Evolutionary conservation across 352 stramenopile genomes (phyloP).

Genomic region (Phytophthora citricola): DNA sequence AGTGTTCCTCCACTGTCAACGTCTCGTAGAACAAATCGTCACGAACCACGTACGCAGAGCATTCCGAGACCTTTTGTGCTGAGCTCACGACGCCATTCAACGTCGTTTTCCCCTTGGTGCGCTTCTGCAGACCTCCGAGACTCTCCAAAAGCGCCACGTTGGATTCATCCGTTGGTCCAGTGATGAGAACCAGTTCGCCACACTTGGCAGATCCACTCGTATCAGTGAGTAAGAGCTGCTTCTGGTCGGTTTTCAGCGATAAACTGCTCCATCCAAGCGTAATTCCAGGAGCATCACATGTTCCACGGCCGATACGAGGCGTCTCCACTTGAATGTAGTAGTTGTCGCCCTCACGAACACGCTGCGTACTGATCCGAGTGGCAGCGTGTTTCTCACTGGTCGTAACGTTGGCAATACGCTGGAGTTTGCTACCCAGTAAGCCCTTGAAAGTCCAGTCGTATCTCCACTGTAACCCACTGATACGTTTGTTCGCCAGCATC

Average conservation of each 20-base stretch:
- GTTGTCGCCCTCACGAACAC: slow-evolving; percentile 15
- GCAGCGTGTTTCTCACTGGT: slow-evolving; percentile 12
- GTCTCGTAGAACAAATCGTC: slow-evolving; percentile 44
- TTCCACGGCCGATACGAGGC: slow-evolving; percentile 23
- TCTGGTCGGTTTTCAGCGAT: slow-evolving; percentile 30
- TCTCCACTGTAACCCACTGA: slow-evolving; percentile 35
- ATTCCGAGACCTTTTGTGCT: slow-evolving; percentile 5
- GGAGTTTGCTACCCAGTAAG: slow-evolving; percentile 8
- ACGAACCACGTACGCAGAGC: slow-evolving; percentile 26
- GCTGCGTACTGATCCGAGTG: slow-evolving; percentile 11
- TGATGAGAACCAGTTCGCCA: slow-evolving; percentile 38
- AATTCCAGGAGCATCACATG: slow-evolving; percentile 24
- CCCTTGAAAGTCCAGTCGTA: slow-evolving; percentile 40
- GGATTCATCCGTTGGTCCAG: slow-evolving; percentile 31
- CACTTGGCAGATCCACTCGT: slow-evolving; percentile 39
- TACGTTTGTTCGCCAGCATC: slow-evolving; percentile 28
- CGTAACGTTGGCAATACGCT: slow-evolving; percentile 14
- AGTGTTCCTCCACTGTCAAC: slow-evolving; percentile 46
- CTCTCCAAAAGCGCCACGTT: slow-evolving; percentile 40
- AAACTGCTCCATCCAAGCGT: slow-evolving; percentile 43
- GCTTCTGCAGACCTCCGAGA: slow-evolving; percentile 30
- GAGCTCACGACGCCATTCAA: slow-evolving; percentile 31
- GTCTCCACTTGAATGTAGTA: slow-evolving; percentile 49
- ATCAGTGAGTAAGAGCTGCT: slow-evolving; percentile 31
- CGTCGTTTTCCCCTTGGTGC: slow-evolving; percentile 30